Base-by-base conservation (phyloP, 192 early-diverging fungal genomes). In the Backusella tarrabulga region DNA sequence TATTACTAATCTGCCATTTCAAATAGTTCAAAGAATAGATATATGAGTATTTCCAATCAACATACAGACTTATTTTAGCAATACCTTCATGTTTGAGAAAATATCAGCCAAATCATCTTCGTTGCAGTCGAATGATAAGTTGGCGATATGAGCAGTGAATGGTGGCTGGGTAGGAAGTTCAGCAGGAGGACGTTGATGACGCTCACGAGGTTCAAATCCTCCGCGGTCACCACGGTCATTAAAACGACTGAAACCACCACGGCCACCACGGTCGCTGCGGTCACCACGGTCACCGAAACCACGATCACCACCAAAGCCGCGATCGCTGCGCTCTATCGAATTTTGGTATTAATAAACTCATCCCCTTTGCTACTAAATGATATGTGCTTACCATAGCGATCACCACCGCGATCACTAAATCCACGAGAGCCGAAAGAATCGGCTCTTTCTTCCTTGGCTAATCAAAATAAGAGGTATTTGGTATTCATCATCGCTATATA, bases 131-230 rank as follows among this genome's bases (percentile, higher is more conserved):
- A 91, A 98, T 15, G 95, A 88, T 68, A 99, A 84, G 90, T 98
- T 98, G 68, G 94, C 97, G 68, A 99, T 84, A 83, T 91, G 94
- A 23, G 93, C 92, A 12, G 92, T 97, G 90, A 87, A 99, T 56
- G 98, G 98, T 21, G 96, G 93, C 36, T 87, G 77, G 38, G 92
- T 93, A 32, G 97, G 97, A 77, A 97, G 88, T 0, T 89, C 88
- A 66, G 84, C 81, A 79, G 88, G 72, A 85, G 88, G 70, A 66
- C 80, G 74, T 46, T 83, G 77, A 71, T 79, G 69, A 68, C 83
- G 80, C 75, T 78, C 75, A 79, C 80, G 34, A 60, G 71, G 32
- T 66, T 84, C 66, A 83, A 77, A 73, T 34, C 83, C 78, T 82
- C 79, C 9, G 67, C 76, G 72, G 74, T 85, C 80, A 41, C 84